Base-by-base conservation (phyloP, 371 early-diverging fungal species). In the Blyttiomyces sp. region DNA sequence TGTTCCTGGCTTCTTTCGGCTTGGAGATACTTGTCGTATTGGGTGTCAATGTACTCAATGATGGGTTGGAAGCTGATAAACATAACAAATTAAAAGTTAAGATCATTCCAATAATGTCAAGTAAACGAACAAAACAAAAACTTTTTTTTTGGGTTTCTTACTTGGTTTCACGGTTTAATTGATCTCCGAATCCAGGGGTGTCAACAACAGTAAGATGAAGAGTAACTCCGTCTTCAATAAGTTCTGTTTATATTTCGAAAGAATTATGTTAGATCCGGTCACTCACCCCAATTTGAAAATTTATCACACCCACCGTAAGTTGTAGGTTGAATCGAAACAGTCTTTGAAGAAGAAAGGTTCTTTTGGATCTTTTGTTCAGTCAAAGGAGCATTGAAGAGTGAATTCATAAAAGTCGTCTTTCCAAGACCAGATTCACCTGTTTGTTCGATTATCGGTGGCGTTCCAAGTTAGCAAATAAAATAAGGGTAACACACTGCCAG, bases 401-500 rank as follows among this genome's bases (percentile, higher is more conserved):
- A 81, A 74, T 84, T 85, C 54, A 88, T 69, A 50, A 88, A 80
- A 6, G 88, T 83, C 3, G 81, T 74, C 62, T 83, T 83, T 30
- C 83, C 83, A n/a, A 81, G 64, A 13, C 83, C 83, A n/a, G 79
- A 75, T 43, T 80, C 79, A 43, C 76, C 79, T 59, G 42, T 24
- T 21, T n/a, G n/a, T n/a, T n/a, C n/a, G n/a, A n/a, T n/a, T n/a
- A n/a, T n/a, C n/a, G n/a, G n/a, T n/a, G n/a, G n/a, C n/a, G n/a
- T n/a, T n/a, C n/a, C n/a, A n/a, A n/a, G n/a, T n/a, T n/a, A n/a
- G n/a, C n/a, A n/a, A n/a, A n/a, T n/a, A n/a, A n/a, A n/a, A n/a
- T n/a, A n/a, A n/a, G n/a, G n/a, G n/a, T n/a, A n/a, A n/a, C 33
- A 17, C 33, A 30, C 9, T 26, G 5, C 51, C 17, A 26, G 5